These are phyloP conservation scores for Physcomitrium patens DNA, from an alignment of 225 moss, liverwort and hornwort species.

Conservation along the genomic window DNA sequence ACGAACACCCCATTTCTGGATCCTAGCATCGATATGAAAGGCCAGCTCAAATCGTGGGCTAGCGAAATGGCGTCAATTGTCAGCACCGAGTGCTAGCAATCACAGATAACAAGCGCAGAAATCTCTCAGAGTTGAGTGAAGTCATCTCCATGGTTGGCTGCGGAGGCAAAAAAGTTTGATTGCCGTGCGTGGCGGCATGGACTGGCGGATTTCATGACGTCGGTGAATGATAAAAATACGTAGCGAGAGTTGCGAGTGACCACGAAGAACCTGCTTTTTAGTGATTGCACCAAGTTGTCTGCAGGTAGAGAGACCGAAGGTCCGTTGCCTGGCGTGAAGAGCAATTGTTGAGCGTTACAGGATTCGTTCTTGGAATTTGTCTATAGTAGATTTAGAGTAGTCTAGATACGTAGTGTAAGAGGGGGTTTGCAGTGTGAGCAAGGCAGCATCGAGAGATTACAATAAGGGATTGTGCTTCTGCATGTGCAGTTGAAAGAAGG, in stretches of 20 bases:
- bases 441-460: constrained; percentile 4
- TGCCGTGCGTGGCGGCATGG: no score
- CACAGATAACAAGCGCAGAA: background rate
- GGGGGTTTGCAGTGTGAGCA: background rate
- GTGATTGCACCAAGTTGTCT: background rate
- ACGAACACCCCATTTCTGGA: constrained; percentile 32
- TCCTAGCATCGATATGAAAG: constrained; percentile 52
- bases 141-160: constrained; percentile 20
- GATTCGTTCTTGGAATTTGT: constrained; percentile 24
- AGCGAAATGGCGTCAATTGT: constrained; percentile 57
- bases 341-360: background rate
- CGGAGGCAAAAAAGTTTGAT: background rate
- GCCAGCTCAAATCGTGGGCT: constrained; percentile 62
- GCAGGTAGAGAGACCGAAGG: constrained; percentile 23
- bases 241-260: background rate
- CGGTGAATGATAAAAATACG: background rate
- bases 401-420: background rate
- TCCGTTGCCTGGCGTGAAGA: constrained; percentile 29
- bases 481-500: no score
- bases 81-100: constrained; percentile 47
- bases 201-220: no score
- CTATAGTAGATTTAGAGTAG: constrained; percentile 14
- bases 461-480: constrained; percentile 13
- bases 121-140: no score
- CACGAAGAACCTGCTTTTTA: background rate